Evolutionary conservation across 2,329 filamentous ascomycete genomes (phyloP), one percentile per base, ranked within the genome.

Genomic region (Paracorniculantispora psalliotae): DNA sequence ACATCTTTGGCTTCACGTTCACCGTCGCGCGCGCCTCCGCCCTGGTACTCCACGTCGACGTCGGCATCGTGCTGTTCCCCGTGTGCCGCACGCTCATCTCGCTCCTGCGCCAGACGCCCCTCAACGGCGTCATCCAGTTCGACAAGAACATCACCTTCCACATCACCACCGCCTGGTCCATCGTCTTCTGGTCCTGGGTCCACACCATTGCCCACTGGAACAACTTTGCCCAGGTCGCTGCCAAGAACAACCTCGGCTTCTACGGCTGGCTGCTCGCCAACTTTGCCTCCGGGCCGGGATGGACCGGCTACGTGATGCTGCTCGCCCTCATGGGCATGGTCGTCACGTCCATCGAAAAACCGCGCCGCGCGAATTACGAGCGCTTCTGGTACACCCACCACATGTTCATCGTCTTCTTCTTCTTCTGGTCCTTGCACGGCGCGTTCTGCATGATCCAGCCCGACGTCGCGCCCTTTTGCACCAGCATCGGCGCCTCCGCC

Each of bases 361-460:
- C 86, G 10, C 83, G 90, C 53, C 85, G 90, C 57, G 87, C 88
- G 62, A 92, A 94, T 76, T 93, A 91, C 71, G 90, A 93, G 73
- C 88, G 90, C 26, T 96, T 94, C 79, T 96, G 91, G 90, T 92
- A 92, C 73, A 91, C 88, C 1, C 90, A 96, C 74, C 91, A 94
- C 76, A 83, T 94, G 71, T 94, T 94, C 72, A 84, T 93, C 73
- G 69, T 93, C 63, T 94, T 94, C 81, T 94, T 94, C 78, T 79
- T 93, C 66, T 92, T 94, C 80, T 94, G 90, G 90, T 87, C 90
- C n/a, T 83, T 93, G 67, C 91, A 96, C 73, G 91, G 90, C 60
- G 88, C 89, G 26, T 94, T 92, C 77, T 93, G 91, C 75, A 93
- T 94, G 90, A 93, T 93, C 68, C 90, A 91, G 73, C 86, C 90